phyloP scores from a whole-genome alignment of 2,329 filamentous ascomycete species.

The Pseudohalonectria lignicola region DNA sequence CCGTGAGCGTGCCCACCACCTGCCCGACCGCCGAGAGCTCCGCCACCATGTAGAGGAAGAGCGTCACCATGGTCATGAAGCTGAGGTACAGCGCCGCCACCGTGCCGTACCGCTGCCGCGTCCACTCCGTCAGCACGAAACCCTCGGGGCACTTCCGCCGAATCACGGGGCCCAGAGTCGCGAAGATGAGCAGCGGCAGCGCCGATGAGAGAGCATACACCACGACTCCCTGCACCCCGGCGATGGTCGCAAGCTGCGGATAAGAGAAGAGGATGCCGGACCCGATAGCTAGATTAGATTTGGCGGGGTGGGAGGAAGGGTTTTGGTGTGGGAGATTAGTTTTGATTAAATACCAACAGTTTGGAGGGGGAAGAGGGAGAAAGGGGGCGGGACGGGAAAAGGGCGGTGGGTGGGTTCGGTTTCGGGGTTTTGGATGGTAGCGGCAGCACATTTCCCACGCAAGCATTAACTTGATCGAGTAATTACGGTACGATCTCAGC shows the following conservation, averaged over 20 bases:
- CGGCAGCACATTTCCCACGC: constrained; percentile 96
- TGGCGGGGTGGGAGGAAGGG: too few relatives aligned
- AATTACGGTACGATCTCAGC: constrained; percentile 93
- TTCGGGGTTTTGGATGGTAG: too few relatives aligned
- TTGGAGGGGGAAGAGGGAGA: too few relatives aligned
- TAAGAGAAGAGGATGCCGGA: constrained; percentile 78
- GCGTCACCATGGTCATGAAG: constrained; percentile 65
- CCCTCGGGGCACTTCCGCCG: constrained; percentile 71
- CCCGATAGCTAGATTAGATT: constrained; percentile 69
- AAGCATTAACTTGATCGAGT: constrained; percentile 99
- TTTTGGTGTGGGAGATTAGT: too few relatives aligned
- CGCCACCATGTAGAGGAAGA: constrained; percentile 81
- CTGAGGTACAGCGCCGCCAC: constrained; percentile 63
- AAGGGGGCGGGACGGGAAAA: constrained; percentile 12
- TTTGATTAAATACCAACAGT: too few relatives aligned
- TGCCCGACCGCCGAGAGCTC: constrained; percentile 75
- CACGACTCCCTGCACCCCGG: constrained; percentile 67
- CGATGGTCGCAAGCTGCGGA: constrained; percentile 67
- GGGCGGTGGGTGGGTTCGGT: too few relatives aligned
- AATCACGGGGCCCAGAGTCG: constrained; percentile 64
- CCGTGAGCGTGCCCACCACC: constrained; percentile 64
- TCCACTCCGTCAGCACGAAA: constrained; percentile 80
- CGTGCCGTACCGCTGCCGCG: constrained; percentile 64
- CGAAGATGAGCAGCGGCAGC: constrained; percentile 65
- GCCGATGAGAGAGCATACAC: constrained; percentile 66